phyloP scores from a whole-genome alignment of 1,284 basidiomycete species.

The Ustilago vetiveriae region DNA sequence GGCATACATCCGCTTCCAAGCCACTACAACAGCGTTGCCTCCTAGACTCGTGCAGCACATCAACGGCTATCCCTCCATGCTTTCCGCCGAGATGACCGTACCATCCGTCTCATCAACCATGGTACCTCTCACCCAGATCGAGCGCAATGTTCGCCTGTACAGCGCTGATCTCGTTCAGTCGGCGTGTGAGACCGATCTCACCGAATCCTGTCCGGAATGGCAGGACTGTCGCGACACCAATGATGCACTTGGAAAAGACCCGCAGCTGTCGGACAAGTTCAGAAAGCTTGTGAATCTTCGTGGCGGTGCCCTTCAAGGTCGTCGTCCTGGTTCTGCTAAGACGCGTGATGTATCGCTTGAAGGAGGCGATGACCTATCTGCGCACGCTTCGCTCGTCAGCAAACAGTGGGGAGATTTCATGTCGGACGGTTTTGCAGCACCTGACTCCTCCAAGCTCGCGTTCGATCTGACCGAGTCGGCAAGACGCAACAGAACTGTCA shows the following conservation, averaged over 20 bases:
- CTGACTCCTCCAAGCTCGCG: conserved; percentile 59
- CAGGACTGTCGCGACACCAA: conserved; percentile 35
- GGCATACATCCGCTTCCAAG: conserved; percentile 60
- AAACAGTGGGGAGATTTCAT: conserved; percentile 63
- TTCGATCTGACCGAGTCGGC: conserved; percentile 63
- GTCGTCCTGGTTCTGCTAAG: conserved; percentile 7
- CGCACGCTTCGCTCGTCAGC: conserved; percentile 48
- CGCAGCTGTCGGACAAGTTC: conserved; percentile 61
- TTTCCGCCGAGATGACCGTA: conserved; percentile 44
- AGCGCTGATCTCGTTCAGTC: conserved; percentile 59
- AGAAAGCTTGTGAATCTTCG: conserved; percentile 62
- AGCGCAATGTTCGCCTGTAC: conserved; percentile 60
- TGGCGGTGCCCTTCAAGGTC: conserved; percentile 33
- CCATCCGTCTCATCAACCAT: conserved; percentile 43
- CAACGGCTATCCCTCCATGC: conserved; percentile 56
- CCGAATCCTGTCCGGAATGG: conserved; percentile 49
- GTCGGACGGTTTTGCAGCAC: conserved; percentile 56
- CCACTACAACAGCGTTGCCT: conserved; percentile 45
- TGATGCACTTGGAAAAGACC: conserved; percentile 45
- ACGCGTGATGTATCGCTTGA: conserved; percentile 3
- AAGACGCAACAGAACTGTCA: conserved; percentile 39
- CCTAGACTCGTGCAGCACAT: conserved; percentile 57
- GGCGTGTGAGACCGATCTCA: conserved; percentile 51
- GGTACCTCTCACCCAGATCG: conserved; percentile 61
- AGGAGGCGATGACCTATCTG: conserved; percentile 33